A percentile compares a stretch with the other conserved stretches of the same genome.
Evolutionary conservation across 2,329 filamentous ascomycete genomes (phyloP).

Genomic region (Xylariaceae sp.): DNA sequence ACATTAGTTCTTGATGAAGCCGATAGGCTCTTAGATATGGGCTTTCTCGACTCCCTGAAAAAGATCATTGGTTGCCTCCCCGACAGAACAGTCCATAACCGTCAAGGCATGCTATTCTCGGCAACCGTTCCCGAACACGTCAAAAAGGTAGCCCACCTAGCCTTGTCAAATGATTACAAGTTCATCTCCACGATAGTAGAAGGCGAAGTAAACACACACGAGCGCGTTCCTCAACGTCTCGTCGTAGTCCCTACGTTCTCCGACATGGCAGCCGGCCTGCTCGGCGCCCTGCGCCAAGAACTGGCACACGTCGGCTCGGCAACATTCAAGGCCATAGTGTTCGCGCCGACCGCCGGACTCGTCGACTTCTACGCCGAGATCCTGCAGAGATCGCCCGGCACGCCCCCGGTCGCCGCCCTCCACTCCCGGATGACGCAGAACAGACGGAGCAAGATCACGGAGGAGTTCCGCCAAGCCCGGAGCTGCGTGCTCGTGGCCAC

Average conservation of each 20-base stretch:
- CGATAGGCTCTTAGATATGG: conserved; percentile 79
- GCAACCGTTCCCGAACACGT: conserved; percentile 83
- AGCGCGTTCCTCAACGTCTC: conserved; percentile 73
- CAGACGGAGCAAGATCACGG: conserved; percentile 60
- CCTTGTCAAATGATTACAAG: conserved; percentile 72
- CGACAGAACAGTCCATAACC: conserved; percentile 57
- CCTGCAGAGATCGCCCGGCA: conserved; percentile 42
- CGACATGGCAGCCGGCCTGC: conserved; percentile 63
- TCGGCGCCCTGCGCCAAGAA: conserved; percentile 58
- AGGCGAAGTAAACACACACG: conserved; percentile 76
- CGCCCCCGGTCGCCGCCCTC: conserved; percentile 49
- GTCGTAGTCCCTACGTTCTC: conserved; percentile 71
- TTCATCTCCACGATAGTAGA: conserved; percentile 79
- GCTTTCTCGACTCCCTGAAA: conserved; percentile 78
- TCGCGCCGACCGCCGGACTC: conserved; percentile 65
- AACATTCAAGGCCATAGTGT: conserved; percentile 83
- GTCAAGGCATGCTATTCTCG: conserved; percentile 80
- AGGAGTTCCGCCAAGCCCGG: conserved; percentile 59
- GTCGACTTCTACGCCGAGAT: conserved; percentile 55
- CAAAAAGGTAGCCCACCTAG: conserved; percentile 70
- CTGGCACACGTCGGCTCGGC: conserved; percentile 37
- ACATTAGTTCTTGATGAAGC: conserved; percentile 84
- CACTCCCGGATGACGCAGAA: conserved; percentile 56
- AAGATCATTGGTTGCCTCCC: conserved; percentile 76
- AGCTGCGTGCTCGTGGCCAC: conserved; percentile 65